These are phyloP conservation scores for Cercospora citrullina DNA, from an alignment of 2,329 filamentous ascomycete genomes.

Conservation along the genomic window DNA sequence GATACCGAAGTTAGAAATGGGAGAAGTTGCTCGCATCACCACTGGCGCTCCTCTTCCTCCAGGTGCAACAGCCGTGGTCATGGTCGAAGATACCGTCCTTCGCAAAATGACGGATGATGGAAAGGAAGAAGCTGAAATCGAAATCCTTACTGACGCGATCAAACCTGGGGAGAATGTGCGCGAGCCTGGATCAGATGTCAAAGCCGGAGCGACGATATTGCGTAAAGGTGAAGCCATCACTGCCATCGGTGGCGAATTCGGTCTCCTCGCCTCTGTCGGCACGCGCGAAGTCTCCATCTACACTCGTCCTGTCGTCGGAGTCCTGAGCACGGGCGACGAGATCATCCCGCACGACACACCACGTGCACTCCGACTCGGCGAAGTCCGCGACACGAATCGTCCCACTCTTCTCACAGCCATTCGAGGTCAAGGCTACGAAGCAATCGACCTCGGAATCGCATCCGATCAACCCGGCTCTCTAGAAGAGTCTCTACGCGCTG, in stretches of 20 bases:
- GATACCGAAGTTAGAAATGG: conserved; percentile 63
- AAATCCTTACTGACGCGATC: conserved; percentile 77
- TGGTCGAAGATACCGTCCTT: conserved; percentile 91
- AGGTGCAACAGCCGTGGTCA: conserved; percentile 87
- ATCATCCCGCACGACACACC: conserved; percentile 71
- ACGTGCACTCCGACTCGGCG: conserved; percentile 67
- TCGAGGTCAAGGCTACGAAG: conserved; percentile 71
- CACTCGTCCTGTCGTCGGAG: conserved; percentile 74
- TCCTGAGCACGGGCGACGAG: conserved; percentile 93
- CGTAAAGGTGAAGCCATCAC: conserved; percentile 79
- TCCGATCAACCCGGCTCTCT: conserved; percentile 70
- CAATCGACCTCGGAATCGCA: conserved; percentile 83
- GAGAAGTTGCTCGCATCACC: conserved; percentile 85
- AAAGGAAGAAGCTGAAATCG: conserved; percentile 80
- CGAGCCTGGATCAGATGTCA: conserved; percentile 85
- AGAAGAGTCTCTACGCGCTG: conserved; percentile 73
- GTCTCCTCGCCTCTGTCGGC: conserved; percentile 82
- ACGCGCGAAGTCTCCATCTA: conserved; percentile 70
- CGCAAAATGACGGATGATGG: conserved; percentile 74
- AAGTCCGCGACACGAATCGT: conserved; percentile 92
- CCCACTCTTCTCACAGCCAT: conserved; percentile 81
- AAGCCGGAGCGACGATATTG: conserved; percentile 68
- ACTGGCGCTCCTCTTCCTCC: conserved; percentile 89
- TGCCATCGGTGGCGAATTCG: conserved; percentile 84
- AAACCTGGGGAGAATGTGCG: conserved; percentile 82